Evolutionary conservation across 2,329 filamentous ascomycete species (phyloP).

Genomic region (Ilyonectria destructans): DNA sequence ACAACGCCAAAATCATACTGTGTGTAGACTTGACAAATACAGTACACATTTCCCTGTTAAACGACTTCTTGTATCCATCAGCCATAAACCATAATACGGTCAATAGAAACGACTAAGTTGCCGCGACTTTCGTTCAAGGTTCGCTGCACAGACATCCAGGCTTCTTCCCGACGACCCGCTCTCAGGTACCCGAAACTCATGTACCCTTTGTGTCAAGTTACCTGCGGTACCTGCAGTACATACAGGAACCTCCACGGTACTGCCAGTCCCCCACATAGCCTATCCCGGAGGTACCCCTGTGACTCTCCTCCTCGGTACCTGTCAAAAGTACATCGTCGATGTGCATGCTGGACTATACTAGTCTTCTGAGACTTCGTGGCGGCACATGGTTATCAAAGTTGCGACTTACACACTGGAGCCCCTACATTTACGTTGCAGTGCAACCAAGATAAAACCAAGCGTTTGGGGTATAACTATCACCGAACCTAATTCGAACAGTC

Average conservation of each 20-base stretch:
- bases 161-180: background rate
- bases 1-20: background rate
- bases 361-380: background rate
- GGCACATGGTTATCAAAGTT: background rate
- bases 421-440: conserved; percentile 11
- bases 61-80: background rate
- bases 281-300: background rate
- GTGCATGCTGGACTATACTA: background rate
- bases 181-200: conserved; percentile 1
- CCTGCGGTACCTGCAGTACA: conserved; percentile 4
- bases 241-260: background rate
- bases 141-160: background rate
- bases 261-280: background rate
- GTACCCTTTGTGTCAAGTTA: background rate
- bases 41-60: too few relatives aligned
- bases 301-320: background rate
- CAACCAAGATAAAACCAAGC: conserved; percentile 48
- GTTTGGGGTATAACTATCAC: conserved; percentile 50
- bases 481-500: conserved; percentile 47
- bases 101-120: background rate
- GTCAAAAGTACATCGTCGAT: background rate
- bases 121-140: background rate
- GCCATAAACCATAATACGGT: background rate
- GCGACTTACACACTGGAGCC: background rate
- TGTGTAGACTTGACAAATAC: background rate